Conservation (phyloP, 305 asterid species). For the Rubia balearica region DNA sequence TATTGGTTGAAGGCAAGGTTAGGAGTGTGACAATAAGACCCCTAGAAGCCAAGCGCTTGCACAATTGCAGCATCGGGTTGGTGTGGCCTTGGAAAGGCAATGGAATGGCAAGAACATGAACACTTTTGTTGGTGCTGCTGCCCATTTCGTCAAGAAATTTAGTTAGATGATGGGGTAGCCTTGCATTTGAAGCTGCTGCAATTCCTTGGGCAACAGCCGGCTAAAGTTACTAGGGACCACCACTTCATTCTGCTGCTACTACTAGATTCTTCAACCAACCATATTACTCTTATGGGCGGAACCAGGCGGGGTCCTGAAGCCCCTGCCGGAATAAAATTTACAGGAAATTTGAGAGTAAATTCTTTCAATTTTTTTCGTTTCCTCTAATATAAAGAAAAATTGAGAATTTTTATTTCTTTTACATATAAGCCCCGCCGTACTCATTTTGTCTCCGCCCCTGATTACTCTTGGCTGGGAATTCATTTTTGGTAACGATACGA, state of each 20-base stretch:
- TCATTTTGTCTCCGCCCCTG: too few relatives aligned
- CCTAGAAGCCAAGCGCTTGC: constrained; percentile 27
- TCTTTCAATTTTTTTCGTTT: too few relatives aligned
- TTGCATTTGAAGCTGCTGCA: not conserved
- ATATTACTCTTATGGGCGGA: not conserved
- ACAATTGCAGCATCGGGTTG: constrained; percentile 30
- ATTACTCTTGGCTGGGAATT: not conserved
- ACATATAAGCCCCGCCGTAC: too few relatives aligned
- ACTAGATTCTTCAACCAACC: not conserved
- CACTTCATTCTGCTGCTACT: not conserved
- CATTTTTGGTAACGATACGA: not conserved
- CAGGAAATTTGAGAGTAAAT: too few relatives aligned
- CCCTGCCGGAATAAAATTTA: too few relatives aligned
- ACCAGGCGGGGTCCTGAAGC: too few relatives aligned
- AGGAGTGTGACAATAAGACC: constrained; percentile 24
- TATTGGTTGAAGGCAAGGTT: constrained; percentile 6
- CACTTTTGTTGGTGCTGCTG: not conserved
- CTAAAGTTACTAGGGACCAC: not conserved
- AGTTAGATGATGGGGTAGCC: not conserved
- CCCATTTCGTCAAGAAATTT: not conserved
- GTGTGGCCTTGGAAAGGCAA: constrained; percentile 32
- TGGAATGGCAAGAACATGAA: constrained; percentile 29
- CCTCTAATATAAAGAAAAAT: too few relatives aligned
- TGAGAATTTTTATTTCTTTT: too few relatives aligned
- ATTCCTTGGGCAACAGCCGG: not conserved